Base-by-base conservation (phyloP, 257 asterid species). In the Knoxia roxburghii region DNA sequence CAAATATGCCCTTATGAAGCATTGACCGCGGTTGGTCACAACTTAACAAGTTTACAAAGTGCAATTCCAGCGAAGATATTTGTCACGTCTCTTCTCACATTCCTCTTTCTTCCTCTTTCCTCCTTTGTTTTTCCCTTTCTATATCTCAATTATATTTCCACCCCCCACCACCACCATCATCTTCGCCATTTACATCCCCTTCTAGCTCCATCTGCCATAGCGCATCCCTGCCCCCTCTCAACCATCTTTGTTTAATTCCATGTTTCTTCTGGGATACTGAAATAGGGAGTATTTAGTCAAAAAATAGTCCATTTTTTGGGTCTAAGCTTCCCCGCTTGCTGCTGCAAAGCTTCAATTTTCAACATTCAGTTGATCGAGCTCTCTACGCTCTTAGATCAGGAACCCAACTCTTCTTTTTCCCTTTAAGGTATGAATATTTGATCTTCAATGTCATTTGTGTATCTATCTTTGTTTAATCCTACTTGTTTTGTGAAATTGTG, bases 351-450 rank as follows among this genome's bases (percentile, higher is more conserved):
- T 62, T 27, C 23, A 61, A 61, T 1, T 27, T 56, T 69, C 10
- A 41, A 17, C 23, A 23, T 41, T 41, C 18, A 18, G 33, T 50
- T 68, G 23, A 43, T 39, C 35, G n/a, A 62, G 56, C 46, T 57
- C 67, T 54, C 43, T 46, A 24, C 23, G 18, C 61, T 57, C 33
- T 43, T 27, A 49, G 63, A 57, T 71, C 80, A 72, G 43, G 21
- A 33, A 13, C 68, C 49, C 21, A 48, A 37, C 12, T 39, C 27
- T 41, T 43, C 17, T 43, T 43, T 33, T 53, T 20, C 32, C 4
- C 4, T 33, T 0, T 13, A 37, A 72, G 70, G 72, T 72, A 72
- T 58, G 75, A 52, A 17, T 0, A 29, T 4, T 56, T 55, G 27
- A 55, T 23, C 30, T 1, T 60, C 18, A 37, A 62, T 27, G n/a